These are phyloP conservation scores for Mortierella sp. DNA, from an alignment of 371 early-diverging fungal genomes.

Conservation along the genomic window DNA sequence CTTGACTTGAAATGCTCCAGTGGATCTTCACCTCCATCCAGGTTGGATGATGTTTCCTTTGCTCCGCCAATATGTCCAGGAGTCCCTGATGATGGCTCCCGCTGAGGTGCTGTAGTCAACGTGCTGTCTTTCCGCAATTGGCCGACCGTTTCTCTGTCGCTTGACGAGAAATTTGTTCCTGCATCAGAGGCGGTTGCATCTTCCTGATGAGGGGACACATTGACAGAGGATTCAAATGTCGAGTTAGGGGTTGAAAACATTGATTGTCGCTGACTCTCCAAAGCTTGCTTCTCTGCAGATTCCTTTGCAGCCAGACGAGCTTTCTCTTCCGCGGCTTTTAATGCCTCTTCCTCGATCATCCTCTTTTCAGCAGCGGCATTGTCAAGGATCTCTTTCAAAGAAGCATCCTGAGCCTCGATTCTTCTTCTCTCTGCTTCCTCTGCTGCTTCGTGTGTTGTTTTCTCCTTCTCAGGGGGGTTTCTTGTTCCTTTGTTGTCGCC, in stretches of 20 bases:
- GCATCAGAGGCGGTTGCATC: background rate
- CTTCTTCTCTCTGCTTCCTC: slow-evolving; percentile 35
- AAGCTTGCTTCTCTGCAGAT: slow-evolving; percentile 13
- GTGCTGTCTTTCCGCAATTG: background rate
- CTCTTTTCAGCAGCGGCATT: slow-evolving; percentile 48
- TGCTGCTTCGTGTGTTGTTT: slow-evolving; percentile 9
- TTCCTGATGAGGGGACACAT: background rate
- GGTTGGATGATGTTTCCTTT: background rate
- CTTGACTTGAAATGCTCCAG: slow-evolving; percentile 26
- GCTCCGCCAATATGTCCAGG: background rate
- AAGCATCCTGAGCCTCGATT: slow-evolving; percentile 36
- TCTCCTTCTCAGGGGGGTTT: slow-evolving; percentile 7
- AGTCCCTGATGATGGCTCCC: background rate
- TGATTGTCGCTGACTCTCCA: slow-evolving; percentile 4
- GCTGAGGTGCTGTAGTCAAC: background rate
- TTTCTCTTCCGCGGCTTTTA: slow-evolving; percentile 22
- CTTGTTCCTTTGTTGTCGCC: slow-evolving; percentile 1
- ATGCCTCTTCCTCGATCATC: slow-evolving; percentile 32
- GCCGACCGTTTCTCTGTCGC: background rate
- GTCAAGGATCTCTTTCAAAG: slow-evolving; percentile 46
- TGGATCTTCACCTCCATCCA: slow-evolving; percentile 12
- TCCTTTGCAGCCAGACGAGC: slow-evolving; percentile 12
- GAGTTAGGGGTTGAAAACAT: background rate
- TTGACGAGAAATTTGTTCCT: background rate
- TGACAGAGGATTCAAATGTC: background rate